Percentiles rank a stretch among this genome's conserved stretches.
Conservation (phyloP, 306 rosid genomes). For the Prunus dulcis region DNA sequence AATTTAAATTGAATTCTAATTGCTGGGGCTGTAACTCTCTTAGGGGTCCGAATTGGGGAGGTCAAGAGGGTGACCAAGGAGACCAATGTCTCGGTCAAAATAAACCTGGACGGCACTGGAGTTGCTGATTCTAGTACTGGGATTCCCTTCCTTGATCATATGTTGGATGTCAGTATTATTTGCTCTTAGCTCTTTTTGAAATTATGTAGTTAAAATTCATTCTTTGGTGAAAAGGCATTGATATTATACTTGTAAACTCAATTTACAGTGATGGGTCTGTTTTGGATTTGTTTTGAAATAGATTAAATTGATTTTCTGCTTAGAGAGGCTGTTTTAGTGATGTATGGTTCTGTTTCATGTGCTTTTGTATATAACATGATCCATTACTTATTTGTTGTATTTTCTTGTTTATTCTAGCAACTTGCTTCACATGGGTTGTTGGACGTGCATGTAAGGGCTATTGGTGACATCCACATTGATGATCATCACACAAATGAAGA, state of each 20-base stretch:
- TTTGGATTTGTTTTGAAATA: background rate
- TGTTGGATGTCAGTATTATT: constrained; percentile 77
- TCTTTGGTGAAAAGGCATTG: background rate
- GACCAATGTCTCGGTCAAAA: constrained; percentile 78
- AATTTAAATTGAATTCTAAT: background rate
- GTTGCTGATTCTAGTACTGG: constrained; percentile 72
- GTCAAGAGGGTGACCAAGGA: constrained; percentile 84
- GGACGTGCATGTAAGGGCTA: constrained; percentile 74
- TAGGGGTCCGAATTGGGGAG: constrained; percentile 79
- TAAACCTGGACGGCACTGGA: constrained; percentile 85
- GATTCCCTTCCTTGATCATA: constrained; percentile 95
- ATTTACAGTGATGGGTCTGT: background rate
- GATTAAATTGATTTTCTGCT: background rate
- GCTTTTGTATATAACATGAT: background rate
- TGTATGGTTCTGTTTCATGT: background rate
- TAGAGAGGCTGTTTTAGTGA: background rate
- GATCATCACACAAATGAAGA: constrained; percentile 97
- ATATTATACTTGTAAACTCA: background rate
- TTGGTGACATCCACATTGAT: constrained; percentile 80
- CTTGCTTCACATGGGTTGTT: constrained; percentile 91
- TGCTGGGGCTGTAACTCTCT: constrained; percentile 11
- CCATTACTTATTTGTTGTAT: constrained; percentile 12
- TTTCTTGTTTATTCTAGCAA: constrained; percentile 48
- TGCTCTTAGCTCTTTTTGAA: background rate
- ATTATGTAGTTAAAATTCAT: background rate